Evolutionary conservation across 805 yeast species (phyloP), one percentile per base, ranked within the genome.

Genomic region (Spathaspora hagerdaliae): DNA sequence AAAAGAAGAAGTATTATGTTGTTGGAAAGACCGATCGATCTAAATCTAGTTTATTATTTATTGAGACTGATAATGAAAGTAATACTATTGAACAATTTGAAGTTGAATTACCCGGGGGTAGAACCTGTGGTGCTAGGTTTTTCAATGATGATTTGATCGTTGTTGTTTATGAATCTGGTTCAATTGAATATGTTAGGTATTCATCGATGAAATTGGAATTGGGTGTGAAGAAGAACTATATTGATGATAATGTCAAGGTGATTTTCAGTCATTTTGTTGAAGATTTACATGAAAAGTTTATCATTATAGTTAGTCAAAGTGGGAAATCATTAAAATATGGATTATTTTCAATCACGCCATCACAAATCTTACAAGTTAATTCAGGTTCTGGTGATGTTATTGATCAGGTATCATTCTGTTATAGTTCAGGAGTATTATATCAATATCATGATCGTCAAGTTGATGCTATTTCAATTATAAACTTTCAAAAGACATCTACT

Each of bases 11-110:
- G 41, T 43, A 67, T 5, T 71, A 63, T 45, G 58, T 69, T n/a
- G 61, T 74, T 24, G 80, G 73, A 7, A 49, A 65, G 38, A 63
- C 74, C 7, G 74, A 69, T 36, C 57, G 75, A 41, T 62, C 57
- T 41, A 56, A 50, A 38, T 51, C 52, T 46, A 64, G 59, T 43
- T 38, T 67, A 7, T 49, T 63, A 44, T 37, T 60, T 11, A 53
- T 67, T 39, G 46, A 53, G 24, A 36, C 32, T 27, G 44, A 46
- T 27, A 43, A 45, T 33, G 34, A 35, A n/a, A 24, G 34, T 15
- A 43, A 37, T 34, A 44, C 47, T 19, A 27, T 15, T 37, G 43
- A 45, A 13, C 39, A 51, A 10, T 38, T 39, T 27, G 44, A 52
- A 42, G 53, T 47, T 19, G 36, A 13, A 14, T 29, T 29, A 11